These are phyloP conservation scores for Boletus vermiculosoides DNA, from an alignment of 768 basidiomycete species.

Conservation along the genomic window DNA sequence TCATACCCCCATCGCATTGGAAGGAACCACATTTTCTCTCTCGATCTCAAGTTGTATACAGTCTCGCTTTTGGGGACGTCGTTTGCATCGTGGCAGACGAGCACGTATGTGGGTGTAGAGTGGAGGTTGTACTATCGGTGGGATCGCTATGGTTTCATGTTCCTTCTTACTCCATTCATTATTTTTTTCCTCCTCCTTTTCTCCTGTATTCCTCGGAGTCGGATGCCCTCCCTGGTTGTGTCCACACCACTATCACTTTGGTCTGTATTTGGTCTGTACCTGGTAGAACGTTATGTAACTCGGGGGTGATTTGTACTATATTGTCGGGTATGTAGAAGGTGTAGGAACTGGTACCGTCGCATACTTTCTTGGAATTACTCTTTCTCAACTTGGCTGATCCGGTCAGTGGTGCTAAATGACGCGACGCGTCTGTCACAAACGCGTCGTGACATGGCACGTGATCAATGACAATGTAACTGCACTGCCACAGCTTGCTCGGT, in stretches of 20 bases:
- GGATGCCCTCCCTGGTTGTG: slow-evolving; percentile 8
- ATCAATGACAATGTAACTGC: slow-evolving; percentile 11
- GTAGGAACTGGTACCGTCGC: slow-evolving; percentile 3
- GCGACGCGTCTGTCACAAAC: slow-evolving; percentile 29
- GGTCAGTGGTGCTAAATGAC: background rate
- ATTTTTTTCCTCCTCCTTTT: background rate
- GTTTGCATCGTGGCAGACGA: slow-evolving; percentile 5
- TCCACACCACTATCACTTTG: slow-evolving; percentile 21
- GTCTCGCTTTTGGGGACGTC: slow-evolving; percentile 4
- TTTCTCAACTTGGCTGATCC: slow-evolving; percentile 3
- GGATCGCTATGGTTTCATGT: slow-evolving; percentile 9
- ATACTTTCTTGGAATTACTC: slow-evolving; percentile 23
- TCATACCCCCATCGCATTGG: slow-evolving; percentile 23
- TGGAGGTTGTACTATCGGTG: slow-evolving; percentile 20
- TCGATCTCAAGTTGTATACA: slow-evolving; percentile 27
- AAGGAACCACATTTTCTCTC: slow-evolving; percentile 19
- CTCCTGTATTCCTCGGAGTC: slow-evolving; percentile 19
- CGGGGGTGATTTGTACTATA: slow-evolving; percentile 25
- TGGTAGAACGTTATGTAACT: slow-evolving; percentile 15
- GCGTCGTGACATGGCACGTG: slow-evolving; percentile 33
- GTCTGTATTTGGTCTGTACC: slow-evolving; percentile 22
- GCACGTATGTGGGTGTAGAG: slow-evolving; percentile 13
- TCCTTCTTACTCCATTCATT: slow-evolving; percentile 2
- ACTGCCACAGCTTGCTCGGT: slow-evolving; percentile 16
- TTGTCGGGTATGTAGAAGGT: slow-evolving; percentile 12